phyloP scores from a whole-genome alignment of 176 grass and related monocot species.

The Metroxylon sagu region DNA sequence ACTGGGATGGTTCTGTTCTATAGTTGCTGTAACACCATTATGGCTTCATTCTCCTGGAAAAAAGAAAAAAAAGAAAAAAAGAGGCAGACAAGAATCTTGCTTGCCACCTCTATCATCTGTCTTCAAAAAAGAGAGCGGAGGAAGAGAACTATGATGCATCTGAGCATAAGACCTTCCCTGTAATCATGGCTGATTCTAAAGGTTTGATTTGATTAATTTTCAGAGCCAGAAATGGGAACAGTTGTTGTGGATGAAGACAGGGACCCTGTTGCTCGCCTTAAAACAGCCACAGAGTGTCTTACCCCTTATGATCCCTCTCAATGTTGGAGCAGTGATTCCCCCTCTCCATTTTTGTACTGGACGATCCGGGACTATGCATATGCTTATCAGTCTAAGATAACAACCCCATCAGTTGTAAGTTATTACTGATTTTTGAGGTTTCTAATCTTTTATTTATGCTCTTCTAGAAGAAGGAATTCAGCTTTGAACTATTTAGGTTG shows the following conservation, averaged over 20 bases:
- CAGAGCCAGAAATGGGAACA: constrained; percentile 60
- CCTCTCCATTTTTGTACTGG: constrained; percentile 73
- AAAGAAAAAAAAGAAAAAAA: too few species aligned
- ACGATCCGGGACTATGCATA: constrained; percentile 87
- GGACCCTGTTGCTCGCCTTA: constrained; percentile 51
- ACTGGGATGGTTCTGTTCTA: too few species aligned
- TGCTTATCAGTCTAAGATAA: constrained; percentile 61
- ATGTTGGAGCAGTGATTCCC: constrained; percentile 21
- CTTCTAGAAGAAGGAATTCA: not conserved
- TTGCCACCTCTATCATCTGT: too few species aligned
- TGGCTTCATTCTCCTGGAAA: too few species aligned
- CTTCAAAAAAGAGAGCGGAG: too few species aligned
- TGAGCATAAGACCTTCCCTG: too few species aligned
- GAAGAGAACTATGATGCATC: too few species aligned
- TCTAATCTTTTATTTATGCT: not conserved
- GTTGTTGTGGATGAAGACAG: constrained; percentile 48
- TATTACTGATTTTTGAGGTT: not conserved
- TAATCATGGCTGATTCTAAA: not conserved
- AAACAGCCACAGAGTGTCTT: constrained; percentile 38
- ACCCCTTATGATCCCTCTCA: constrained; percentile 29
- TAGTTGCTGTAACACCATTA: too few species aligned
- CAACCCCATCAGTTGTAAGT: constrained; percentile 62
- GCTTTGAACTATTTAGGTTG: constrained; percentile 39
- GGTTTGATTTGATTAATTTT: constrained; percentile 7
- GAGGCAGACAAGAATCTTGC: too few species aligned